Base-by-base conservation (phyloP, 2,329 filamentous ascomycete genomes). In the Xylaria sp. region DNA sequence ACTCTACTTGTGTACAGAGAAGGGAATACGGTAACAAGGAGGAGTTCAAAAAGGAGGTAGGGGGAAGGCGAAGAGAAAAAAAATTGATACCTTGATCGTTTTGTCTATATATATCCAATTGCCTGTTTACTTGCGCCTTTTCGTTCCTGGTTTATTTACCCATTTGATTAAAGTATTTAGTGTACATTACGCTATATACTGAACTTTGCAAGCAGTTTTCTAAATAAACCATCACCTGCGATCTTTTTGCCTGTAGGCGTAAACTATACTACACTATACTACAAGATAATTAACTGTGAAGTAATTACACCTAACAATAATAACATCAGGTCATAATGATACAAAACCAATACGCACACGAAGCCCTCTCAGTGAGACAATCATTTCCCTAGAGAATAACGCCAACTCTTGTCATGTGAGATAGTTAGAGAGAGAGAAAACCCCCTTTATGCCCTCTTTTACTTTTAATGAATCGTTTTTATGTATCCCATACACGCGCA, bases 381-480 rank as follows among this genome's bases (percentile, higher is more conserved):
- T 28, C 20, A 39, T 54, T 46, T 1, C 37, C 23, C 15, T 44
- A 20, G 1, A 62, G 28, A 6, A 52, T 44, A 60, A 61, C 56
- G 57, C 64, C 52, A 20, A 25, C 31, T 44, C 64, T 37, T 62
- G 28, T 63, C 20, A 10, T n/a, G 52, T 37, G 7, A 41, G 41
- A 31, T 31, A 60, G 39, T 46, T 20, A 34, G 50, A 31, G 46
- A 41, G n/a, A 23, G 15, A 7, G n/a, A 25, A 25, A 25, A 25
- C 23, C 25, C 44, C 37, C 18, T 58, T 58, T 56, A 65, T 39
- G 31, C 44, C 61, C 61, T 51, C 59, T 64, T 64, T 37, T 60
- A 55, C 48, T 4, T 59, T 54, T 52, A 52, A 46, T 65, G n/a
- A 46, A 37, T 59, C 51, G 54, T 64, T 67, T 69, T 69, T 61